A percentile compares a stretch with the other conserved stretches of the same genome.
Evolutionary conservation across 495 filamentous ascomycete species (phyloP).

Genomic region (Apiosordaria backusii): DNA sequence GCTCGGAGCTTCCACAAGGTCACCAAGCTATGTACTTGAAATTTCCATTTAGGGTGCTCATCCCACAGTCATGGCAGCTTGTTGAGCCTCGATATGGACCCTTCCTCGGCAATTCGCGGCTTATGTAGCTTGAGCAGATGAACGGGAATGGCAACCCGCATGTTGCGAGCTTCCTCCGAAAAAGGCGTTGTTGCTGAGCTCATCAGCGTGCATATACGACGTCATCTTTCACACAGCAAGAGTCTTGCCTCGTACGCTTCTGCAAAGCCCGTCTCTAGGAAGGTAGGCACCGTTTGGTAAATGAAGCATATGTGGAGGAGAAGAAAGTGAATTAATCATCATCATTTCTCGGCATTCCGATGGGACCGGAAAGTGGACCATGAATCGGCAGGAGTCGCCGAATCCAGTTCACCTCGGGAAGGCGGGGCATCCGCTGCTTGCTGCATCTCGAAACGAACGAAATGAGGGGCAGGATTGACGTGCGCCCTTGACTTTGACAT

Average conservation of each 20-base stretch:
- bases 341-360: neutral
- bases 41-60: neutral
- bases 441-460: neutral
- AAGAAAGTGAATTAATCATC: neutral
- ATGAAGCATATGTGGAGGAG: neutral
- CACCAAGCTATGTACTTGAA: neutral
- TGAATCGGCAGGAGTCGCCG: neutral
- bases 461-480: slow-evolving; percentile 17
- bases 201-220: slow-evolving; percentile 5
- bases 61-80: neutral
- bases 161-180: neutral
- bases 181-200: neutral
- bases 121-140: neutral
- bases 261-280: neutral
- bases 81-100: neutral
- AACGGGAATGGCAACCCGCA: neutral
- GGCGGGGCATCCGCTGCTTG: neutral
- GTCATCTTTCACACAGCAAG: neutral
- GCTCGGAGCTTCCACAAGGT: neutral
- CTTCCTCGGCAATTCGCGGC: neutral
- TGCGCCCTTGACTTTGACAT: slow-evolving; percentile 8
- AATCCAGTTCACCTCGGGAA: neutral
- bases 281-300: neutral
- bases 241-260: neutral
- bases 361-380: neutral